These are phyloP conservation scores for Phylloporus sp. DNA, from an alignment of 768 basidiomycete species.

Conservation along the genomic window DNA sequence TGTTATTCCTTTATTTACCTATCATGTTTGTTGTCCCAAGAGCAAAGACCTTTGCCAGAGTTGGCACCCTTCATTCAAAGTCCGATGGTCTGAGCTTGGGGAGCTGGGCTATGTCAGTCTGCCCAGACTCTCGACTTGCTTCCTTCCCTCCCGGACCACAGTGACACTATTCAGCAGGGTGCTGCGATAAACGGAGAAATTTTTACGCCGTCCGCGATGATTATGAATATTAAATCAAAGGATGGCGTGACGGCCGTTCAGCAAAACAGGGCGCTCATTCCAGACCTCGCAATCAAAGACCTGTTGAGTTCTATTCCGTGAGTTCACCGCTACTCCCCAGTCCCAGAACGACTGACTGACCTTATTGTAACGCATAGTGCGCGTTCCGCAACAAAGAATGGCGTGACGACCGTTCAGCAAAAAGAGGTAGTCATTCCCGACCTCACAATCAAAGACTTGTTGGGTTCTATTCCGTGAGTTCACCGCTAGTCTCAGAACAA, in stretches of 20 bases:
- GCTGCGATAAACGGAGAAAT: slow-evolving; percentile 5
- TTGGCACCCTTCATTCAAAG: too few relatives aligned
- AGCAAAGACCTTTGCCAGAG: too few relatives aligned
- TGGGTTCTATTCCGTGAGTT: slow-evolving; percentile 77
- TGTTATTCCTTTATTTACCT: too few relatives aligned
- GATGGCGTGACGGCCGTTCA: slow-evolving; percentile 34
- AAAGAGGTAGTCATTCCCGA: slow-evolving; percentile 68
- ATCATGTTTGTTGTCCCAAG: too few relatives aligned
- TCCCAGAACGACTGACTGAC: neutral
- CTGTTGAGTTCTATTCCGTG: slow-evolving; percentile 79
- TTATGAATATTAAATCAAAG: slow-evolving; percentile 16
- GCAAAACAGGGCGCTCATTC: slow-evolving; percentile 63
- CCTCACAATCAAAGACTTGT: slow-evolving; percentile 81
- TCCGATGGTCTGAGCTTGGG: too few relatives aligned
- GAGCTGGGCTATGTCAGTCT: too few relatives aligned
- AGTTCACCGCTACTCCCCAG: slow-evolving; percentile 26
- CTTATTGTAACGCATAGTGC: too few relatives aligned
- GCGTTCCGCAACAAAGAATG: too few relatives aligned
- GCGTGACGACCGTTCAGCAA: slow-evolving; percentile 43
- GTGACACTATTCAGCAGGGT: neutral
- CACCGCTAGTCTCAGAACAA: neutral
- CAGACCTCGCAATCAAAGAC: slow-evolving; percentile 85
- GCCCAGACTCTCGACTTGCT: too few relatives aligned
- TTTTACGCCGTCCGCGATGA: slow-evolving; percentile 12
- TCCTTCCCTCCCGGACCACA: too few relatives aligned